Base-by-base conservation (phyloP, 2,329 filamentous ascomycete species). In the Knoxdaviesia capensis region DNA sequence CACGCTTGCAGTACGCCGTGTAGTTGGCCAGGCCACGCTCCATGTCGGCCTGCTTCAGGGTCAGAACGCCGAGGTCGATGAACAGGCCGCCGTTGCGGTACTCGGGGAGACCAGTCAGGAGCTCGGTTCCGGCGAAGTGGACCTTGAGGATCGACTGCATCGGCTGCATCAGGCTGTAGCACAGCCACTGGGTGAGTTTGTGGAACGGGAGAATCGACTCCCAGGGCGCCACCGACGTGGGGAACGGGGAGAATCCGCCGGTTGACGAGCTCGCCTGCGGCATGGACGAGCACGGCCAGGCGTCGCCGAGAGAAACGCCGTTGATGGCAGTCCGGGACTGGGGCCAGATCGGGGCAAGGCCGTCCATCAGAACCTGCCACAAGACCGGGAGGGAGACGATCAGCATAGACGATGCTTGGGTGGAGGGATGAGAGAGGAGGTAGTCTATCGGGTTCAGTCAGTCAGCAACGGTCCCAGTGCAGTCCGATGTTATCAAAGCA, bases 151-250 rank as follows among this genome's bases (percentile, higher is more conserved):
- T 59, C 48, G 76, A 81, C 43, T 78, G 74, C 79, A 94, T 92
- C 0, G 86, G 86, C 29, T 86, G 79, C 82, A 92, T 92, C 43
- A 94, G 71, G 3, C 85, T 93, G 60, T 94, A 94, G 40, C 81
- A 84, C 43, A 94, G 77, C 87, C 87, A 94, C 58, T 94, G 86
- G 0, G 86, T 92, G 34, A 93, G 70, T 61, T 93, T 94, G 65
- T 94, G 87, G 63, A 94, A 93, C 0, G 86, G 86, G 7, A 88
- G 73, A 47, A 92, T 87, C 0, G 70, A 80, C 54, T 86, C 78
- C 80, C 80, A 86, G 4, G 68, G 65, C 42, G 73, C 66, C 4
- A 70, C 73, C 1, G 53, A 49, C 38, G 57, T 56, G 33, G 49
- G 77, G 67, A 57, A 66, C 3, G 62, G 60, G 6, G 62, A 64